phyloP scores from a whole-genome alignment of 306 rosid genomes.

The Betula pendula region DNA sequence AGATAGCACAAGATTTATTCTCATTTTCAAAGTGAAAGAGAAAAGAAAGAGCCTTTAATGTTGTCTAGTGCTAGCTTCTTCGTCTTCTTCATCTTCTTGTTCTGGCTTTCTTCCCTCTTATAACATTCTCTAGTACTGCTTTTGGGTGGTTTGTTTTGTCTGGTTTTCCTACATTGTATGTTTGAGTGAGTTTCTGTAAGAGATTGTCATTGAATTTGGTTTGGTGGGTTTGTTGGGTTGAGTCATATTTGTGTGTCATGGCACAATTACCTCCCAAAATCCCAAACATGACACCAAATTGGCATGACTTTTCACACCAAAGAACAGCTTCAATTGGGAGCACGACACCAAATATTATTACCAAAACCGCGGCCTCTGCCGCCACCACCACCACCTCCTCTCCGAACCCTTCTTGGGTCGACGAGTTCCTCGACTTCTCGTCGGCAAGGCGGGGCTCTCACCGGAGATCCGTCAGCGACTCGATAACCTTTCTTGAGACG shows the following conservation, averaged over 20 bases:
- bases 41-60: not conserved
- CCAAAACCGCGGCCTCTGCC: too few relatives aligned
- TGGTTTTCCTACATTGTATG: not conserved
- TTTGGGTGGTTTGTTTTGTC: slow-evolving; percentile 5
- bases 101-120: slow-evolving; percentile 20
- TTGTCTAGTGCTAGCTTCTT: not conserved
- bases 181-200: slow-evolving; percentile 11
- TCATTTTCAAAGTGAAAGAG: not conserved
- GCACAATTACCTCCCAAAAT: slow-evolving; percentile 94
- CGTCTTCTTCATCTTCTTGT: slow-evolving; percentile 6
- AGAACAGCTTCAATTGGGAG: slow-evolving; percentile 42
- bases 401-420: slow-evolving; percentile 77
- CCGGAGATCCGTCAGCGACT: slow-evolving; percentile 77
- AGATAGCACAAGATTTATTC: slow-evolving; percentile 7
- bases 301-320: slow-evolving; percentile 63
- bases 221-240: slow-evolving; percentile 9
- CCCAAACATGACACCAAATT: slow-evolving; percentile 68
- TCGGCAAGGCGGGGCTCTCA: slow-evolving; percentile 66
- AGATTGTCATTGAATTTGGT: slow-evolving; percentile 9
- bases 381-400: slow-evolving; percentile 2
- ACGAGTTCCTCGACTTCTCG: slow-evolving; percentile 85
- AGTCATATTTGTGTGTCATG: slow-evolving; percentile 35
- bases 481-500: slow-evolving; percentile 62
- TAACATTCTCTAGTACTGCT: slow-evolving; percentile 30
- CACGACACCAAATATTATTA: slow-evolving; percentile 25